Percentiles rank a stretch among this genome's conserved stretches.
Conservation (phyloP, 441 rosid species). For the Gossypium davidsonii region DNA sequence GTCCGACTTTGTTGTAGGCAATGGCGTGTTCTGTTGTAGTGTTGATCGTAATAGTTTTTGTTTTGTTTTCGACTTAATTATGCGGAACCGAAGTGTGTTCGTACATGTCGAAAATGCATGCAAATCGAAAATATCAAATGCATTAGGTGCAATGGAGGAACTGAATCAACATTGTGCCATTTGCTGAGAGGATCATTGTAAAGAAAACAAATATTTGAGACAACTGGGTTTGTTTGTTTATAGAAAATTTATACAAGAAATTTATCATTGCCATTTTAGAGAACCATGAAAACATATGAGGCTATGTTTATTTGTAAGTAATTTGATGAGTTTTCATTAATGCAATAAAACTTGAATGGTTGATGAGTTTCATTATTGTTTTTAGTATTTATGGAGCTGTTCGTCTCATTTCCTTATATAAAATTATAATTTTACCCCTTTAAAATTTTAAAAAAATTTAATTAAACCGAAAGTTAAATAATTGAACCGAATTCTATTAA, state of each 20-base stretch:
- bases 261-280: neutral
- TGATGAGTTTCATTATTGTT: too few species aligned
- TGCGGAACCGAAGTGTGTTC: neutral
- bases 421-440: too few species aligned
- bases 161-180: neutral
- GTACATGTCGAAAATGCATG: neutral
- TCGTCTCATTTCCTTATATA: too few species aligned
- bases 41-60: slow-evolving; percentile 33
- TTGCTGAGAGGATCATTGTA: neutral
- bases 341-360: neutral
- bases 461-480: too few species aligned
- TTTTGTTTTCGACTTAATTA: slow-evolving; percentile 16
- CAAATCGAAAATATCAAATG: slow-evolving; percentile 16
- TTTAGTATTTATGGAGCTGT: too few species aligned
- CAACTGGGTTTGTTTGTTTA: neutral
- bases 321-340: slow-evolving; percentile 2
- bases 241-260: slow-evolving; percentile 10
- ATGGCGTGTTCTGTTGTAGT: slow-evolving; percentile 53
- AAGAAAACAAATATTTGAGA: slow-evolving; percentile 1
- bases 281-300: neutral
- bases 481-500: too few species aligned
- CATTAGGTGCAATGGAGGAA: neutral
- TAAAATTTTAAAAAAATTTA: too few species aligned
- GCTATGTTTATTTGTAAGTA: slow-evolving; percentile 8
- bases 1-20: slow-evolving; percentile 35